Percentiles rank a stretch among this genome's conserved stretches.
These are phyloP conservation scores for Phyllostachys edulis DNA, from an alignment of 176 grass and related monocot species.

Conservation along the genomic window DNA sequence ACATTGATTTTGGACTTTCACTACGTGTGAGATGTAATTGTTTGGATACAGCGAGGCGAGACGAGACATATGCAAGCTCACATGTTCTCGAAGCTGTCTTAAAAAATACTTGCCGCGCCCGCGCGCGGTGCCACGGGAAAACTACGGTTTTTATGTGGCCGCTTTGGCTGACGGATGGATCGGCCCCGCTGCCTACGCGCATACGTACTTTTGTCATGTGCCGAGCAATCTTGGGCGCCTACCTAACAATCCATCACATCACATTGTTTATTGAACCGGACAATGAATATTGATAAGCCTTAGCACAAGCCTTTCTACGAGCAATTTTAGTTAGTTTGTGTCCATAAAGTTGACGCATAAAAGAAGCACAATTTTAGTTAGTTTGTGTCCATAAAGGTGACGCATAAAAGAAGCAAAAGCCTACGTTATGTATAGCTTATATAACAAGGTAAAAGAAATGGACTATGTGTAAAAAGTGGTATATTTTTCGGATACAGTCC, in stretches of 20 bases:
- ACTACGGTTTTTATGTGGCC: background rate
- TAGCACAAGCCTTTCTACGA: background rate
- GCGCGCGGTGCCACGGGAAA: background rate
- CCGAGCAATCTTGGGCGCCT: background rate
- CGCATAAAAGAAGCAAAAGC: no score
- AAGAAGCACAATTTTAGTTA: conserved; percentile 19
- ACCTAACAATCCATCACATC: background rate
- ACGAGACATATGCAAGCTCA: background rate
- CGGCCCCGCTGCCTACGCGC: background rate
- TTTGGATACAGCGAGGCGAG: background rate
- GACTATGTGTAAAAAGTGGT: no score
- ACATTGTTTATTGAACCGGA: background rate
- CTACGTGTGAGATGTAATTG: background rate
- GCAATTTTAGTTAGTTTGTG: background rate
- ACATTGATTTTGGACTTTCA: background rate
- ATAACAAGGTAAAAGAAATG: no score
- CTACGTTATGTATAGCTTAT: no score
- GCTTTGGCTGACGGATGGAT: background rate
- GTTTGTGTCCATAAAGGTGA: no score
- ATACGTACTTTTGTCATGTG: background rate
- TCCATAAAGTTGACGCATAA: background rate
- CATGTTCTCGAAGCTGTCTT: background rate
- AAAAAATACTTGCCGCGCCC: background rate
- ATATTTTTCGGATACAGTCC: no score
- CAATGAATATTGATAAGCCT: background rate